These are phyloP conservation scores for Trypanosoma congolense DNA, from an alignment of 208 protist genomes.

Conservation along the genomic window DNA sequence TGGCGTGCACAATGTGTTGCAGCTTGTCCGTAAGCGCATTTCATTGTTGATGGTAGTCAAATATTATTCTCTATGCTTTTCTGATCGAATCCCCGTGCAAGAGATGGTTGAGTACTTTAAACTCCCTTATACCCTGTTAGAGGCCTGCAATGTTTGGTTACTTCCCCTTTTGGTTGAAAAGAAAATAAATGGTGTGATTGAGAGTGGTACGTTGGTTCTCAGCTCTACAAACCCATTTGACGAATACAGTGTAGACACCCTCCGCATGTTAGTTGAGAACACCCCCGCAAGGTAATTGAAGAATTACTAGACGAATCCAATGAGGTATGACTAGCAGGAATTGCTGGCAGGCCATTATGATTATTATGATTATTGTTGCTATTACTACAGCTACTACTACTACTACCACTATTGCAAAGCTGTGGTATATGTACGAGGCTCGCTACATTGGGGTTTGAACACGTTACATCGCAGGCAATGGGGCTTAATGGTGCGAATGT, in stretches of 20 bases:
- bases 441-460: no score
- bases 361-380: no score
- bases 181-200: constrained; percentile 79
- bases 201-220: constrained; percentile 51
- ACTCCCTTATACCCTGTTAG: constrained; percentile 33
- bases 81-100: constrained; percentile 34
- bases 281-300: no score
- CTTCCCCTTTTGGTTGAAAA: constrained; percentile 69
- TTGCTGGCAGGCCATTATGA: no score
- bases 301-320: no score
- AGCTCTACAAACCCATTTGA: constrained; percentile 60
- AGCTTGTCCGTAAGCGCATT: constrained; percentile 52
- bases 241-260: constrained; percentile 31
- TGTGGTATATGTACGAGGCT: no score
- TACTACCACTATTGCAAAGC: no score
- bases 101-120: constrained; percentile 61
- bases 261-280: constrained; percentile 5
- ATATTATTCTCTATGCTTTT: constrained; percentile 42
- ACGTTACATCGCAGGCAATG: no score
- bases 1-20: constrained; percentile 69
- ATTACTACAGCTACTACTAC: no score
- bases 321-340: no score
- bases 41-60: constrained; percentile 73
- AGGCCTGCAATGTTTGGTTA: constrained; percentile 49
- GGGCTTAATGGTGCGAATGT: no score